Evolutionary conservation across 305 asterid genomes (phyloP), one percentile per base, ranked within the genome.

Genomic region (Fraxinus nigra): DNA sequence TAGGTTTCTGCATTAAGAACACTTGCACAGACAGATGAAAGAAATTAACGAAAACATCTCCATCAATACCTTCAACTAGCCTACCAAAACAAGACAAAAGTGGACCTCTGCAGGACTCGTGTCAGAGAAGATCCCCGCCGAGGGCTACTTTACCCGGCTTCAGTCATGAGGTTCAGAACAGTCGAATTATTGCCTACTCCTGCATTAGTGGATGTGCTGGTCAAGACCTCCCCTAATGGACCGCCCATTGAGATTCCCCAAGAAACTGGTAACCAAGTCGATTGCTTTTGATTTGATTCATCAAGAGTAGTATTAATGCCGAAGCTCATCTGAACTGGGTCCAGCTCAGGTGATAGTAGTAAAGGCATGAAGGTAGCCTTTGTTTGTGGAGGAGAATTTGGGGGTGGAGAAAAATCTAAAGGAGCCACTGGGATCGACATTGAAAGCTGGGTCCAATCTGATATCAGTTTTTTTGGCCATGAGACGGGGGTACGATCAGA

Each of bases 401-500:
- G 79, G 13, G 95, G 87, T 34, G 95, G 83, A 26, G 93, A 89
- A 82, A 94, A 92, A 78, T 88, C 92, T 0, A 86, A 80, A 73
- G 87, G 86, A 40, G 91, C 83, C 79, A 85, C 81, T 5, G 98
- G 97, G 82, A 93, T 93, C 9, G 99, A 89, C 95, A 95, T 95
- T 7, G 99, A 93, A 13, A 95, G 97, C 76, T 90, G 95, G 34
- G 98, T 95, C 95, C 98, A 92, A 81, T 92, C 96, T 0, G 97
- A 84, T 83, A 89, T 90, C 20, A 88, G 89, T 76, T 93, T 89
- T 59, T 87, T 91, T 0, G 90, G 87, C 97, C 97, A 93, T 7
- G 89, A 69, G 38, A 79, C 84, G 1, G 94, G 70, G 76, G 82
- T 77, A 3, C 87, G 86, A 26, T 79, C 75, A 0, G 94, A 86